Conservation (phyloP, 768 basidiomycete genomes). For the Leccinum incarnatum region DNA sequence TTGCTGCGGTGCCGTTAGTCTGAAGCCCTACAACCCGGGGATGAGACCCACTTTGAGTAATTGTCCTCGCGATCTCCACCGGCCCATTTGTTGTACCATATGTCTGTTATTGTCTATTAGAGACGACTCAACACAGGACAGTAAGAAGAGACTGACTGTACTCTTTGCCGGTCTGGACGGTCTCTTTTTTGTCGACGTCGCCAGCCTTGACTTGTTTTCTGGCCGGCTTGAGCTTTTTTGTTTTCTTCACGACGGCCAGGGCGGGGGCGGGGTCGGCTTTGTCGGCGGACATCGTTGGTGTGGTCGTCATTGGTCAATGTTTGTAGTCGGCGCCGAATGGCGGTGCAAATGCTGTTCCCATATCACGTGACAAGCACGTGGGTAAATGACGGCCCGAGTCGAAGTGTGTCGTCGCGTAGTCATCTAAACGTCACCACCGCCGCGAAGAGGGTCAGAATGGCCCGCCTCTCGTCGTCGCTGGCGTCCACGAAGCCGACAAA, state of each 20-base stretch:
- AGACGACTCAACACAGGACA: not conserved
- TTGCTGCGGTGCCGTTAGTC: conserved; percentile 51
- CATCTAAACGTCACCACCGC: conserved; percentile 11
- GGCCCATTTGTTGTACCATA: conserved; percentile 99
- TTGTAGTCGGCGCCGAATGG: conserved; percentile 6
- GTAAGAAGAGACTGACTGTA: conserved; percentile 67
- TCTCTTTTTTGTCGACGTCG: conserved; percentile 85
- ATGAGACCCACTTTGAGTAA: conserved; percentile 77
- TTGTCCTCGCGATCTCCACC: conserved; percentile 97
- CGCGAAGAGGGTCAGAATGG: conserved; percentile 35
- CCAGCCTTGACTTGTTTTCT: conserved; percentile 90
- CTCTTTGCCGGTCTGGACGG: conserved; percentile 90
- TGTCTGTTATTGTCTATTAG: conserved; percentile 49
- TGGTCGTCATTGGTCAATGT: not conserved
- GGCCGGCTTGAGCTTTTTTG: conserved; percentile 85
- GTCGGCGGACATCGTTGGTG: conserved; percentile 31
- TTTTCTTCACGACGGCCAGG: conserved; percentile 19
- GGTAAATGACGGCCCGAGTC: conserved; percentile 17
- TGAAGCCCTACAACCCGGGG: not conserved
- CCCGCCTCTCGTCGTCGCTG: conserved; percentile 45
- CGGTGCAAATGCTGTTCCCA: not conserved
- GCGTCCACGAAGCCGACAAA: conserved; percentile 42
- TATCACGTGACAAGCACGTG: conserved; percentile 28
- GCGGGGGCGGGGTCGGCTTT: conserved; percentile 18
- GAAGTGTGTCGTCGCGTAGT: not conserved